A percentile compares a stretch with the other conserved stretches of the same genome.
Conservation (phyloP, 179 eudicot species). For the Beta lomatogona region DNA sequence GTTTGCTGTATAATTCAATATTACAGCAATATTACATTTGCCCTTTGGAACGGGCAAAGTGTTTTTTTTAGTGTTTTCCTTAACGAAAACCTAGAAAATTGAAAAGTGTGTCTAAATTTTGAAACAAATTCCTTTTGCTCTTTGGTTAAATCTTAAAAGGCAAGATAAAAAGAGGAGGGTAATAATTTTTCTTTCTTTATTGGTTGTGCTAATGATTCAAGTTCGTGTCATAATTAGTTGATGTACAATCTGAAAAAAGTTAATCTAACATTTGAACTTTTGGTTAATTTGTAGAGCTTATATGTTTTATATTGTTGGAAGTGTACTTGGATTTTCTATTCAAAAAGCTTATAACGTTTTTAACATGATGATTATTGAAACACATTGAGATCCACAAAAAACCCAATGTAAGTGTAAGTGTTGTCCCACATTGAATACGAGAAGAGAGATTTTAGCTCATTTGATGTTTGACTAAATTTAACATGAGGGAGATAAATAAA, state of each 20-base stretch:
- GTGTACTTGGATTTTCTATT: not conserved
- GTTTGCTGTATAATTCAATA: constrained; percentile 52
- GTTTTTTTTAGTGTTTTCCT: not conserved
- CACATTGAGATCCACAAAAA: no score
- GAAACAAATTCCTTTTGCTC: not conserved
- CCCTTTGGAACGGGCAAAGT: constrained; percentile 23
- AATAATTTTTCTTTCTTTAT: constrained; percentile 11
- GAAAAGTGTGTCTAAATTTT: constrained; percentile 1
- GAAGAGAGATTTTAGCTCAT: no score
- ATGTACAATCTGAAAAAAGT: constrained; percentile 12
- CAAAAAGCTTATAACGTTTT: not conserved
- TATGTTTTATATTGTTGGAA: not conserved
- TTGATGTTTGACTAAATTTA: no score
- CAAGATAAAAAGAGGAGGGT: not conserved
- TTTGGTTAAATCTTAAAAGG: constrained; percentile 12
- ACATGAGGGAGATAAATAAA: no score
- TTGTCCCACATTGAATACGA: no score
- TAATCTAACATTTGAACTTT: not conserved
- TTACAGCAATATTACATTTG: not conserved
- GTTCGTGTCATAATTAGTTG: not conserved
- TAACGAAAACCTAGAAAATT: no score
- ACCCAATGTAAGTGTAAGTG: no score
- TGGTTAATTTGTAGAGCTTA: not conserved
- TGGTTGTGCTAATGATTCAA: constrained; percentile 13
- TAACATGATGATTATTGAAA: not conserved